Evolutionary conservation across 805 yeast genomes (phyloP).

Genomic region (Torulaspora indica): DNA sequence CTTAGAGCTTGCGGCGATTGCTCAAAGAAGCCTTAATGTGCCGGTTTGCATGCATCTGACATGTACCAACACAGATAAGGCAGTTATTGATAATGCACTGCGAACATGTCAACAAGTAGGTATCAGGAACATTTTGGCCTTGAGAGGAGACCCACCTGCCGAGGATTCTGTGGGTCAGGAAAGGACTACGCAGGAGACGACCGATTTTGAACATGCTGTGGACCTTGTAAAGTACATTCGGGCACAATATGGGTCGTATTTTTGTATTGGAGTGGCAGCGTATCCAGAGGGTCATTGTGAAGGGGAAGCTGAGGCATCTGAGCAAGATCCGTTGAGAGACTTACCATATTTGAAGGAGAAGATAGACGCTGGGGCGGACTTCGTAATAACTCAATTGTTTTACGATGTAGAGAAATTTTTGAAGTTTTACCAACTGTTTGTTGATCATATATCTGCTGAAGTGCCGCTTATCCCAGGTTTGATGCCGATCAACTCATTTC

Average conservation of each 20-base stretch:
- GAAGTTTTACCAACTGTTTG: slow-evolving; percentile 52
- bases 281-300: slow-evolving; percentile 98
- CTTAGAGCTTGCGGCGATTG: slow-evolving; percentile 70
- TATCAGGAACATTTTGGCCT: slow-evolving; percentile 80
- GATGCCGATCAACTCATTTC: slow-evolving; percentile 85
- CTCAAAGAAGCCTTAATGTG: slow-evolving; percentile 69
- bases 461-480: slow-evolving; percentile 77
- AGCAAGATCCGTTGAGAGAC: slow-evolving; percentile 65
- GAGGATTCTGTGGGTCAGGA: slow-evolving; percentile 39
- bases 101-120: slow-evolving; percentile 68
- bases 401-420: slow-evolving; percentile 80
- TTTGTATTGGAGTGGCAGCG: slow-evolving; percentile 95
- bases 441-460: slow-evolving; percentile 39
- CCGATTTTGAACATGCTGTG: slow-evolving; percentile 70
- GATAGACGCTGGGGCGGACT: slow-evolving; percentile 91
- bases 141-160: slow-evolving; percentile 94
- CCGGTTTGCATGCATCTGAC: slow-evolving; percentile 94
- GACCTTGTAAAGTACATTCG: slow-evolving; percentile 83
- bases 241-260: slow-evolving; percentile 65
- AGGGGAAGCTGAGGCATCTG: slow-evolving; percentile 57
- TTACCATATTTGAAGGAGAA: slow-evolving; percentile 78
- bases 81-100: slow-evolving; percentile 75
- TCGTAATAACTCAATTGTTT: slow-evolving; percentile 85
- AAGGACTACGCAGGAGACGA: slow-evolving; percentile 33
- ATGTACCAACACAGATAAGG: slow-evolving; percentile 84